Percentiles rank a stretch among this genome's conserved stretches.
Evolutionary conservation across 768 basidiomycete species (phyloP).

Genomic region (Collybia sp.): DNA sequence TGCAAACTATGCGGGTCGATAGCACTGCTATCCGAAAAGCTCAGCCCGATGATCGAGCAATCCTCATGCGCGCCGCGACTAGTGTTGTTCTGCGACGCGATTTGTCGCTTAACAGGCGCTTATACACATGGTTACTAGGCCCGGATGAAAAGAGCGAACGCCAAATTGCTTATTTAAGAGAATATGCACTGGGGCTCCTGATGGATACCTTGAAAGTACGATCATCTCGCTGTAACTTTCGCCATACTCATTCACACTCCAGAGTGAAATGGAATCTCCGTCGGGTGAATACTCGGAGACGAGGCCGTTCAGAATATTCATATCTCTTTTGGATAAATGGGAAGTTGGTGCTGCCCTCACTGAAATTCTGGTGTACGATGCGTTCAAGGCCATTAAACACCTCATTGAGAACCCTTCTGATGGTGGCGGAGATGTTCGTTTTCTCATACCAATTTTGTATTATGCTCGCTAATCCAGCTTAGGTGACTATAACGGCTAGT

Average conservation of each 20-base stretch:
- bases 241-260: conserved; percentile 4
- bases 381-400: conserved; percentile 66
- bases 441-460: background rate
- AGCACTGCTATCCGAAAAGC: conserved; percentile 67
- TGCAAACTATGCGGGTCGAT: conserved; percentile 72
- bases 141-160: conserved; percentile 70
- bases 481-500: conserved; percentile 80
- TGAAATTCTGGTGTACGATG: conserved; percentile 72
- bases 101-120: conserved; percentile 84
- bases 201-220: conserved; percentile 61
- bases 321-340: conserved; percentile 95
- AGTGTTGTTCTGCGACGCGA: conserved; percentile 91
- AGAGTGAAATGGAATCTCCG: conserved; percentile 77
- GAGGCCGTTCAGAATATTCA: conserved; percentile 92
- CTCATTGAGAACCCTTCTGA: conserved; percentile 50
- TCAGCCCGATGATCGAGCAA: conserved; percentile 65
- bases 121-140: conserved; percentile 93
- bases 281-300: conserved; percentile 73
- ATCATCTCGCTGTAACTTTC: conserved; percentile 2
- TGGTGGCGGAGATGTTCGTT: conserved; percentile 55
- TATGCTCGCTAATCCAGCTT: conserved; percentile 1
- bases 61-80: conserved; percentile 83
- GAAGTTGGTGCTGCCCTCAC: conserved; percentile 86
- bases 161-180: conserved; percentile 67
- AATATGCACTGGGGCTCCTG: conserved; percentile 71